Conservation (phyloP, 371 early-diverging fungal species). For the Cokeromyces recurvatus region DNA sequence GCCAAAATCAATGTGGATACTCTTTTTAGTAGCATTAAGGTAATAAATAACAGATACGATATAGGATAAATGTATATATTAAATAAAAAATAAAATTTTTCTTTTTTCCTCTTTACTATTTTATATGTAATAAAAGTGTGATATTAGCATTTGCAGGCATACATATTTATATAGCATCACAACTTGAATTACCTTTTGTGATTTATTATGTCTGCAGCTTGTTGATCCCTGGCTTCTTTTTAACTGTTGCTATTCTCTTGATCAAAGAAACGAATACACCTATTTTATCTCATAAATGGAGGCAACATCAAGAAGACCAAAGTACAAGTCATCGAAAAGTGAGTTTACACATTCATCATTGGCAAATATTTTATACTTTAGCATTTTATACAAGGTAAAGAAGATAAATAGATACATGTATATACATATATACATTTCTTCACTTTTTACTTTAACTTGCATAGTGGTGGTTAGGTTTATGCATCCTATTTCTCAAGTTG, state of each 20-base stretch:
- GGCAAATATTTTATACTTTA: conserved; percentile 80
- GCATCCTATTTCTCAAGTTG: conserved; percentile 63
- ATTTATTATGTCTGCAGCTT: conserved; percentile 53
- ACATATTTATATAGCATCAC: conserved; percentile 53
- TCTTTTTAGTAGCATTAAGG: conserved; percentile 53
- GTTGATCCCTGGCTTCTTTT: conserved; percentile 45
- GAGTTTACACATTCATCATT: conserved; percentile 73
- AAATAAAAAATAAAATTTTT: background rate
- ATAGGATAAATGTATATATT: background rate
- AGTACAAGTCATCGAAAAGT: background rate
- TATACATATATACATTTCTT: too few relatives aligned
- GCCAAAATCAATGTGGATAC: conserved; percentile 63
- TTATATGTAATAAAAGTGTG: conserved; percentile 16
- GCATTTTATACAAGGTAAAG: conserved; percentile 66
- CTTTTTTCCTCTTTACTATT: background rate
- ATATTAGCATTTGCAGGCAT: conserved; percentile 57
- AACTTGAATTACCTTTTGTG: conserved; percentile 29
- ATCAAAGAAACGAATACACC: conserved; percentile 38
- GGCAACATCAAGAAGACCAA: background rate
- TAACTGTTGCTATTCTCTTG: conserved; percentile 27
- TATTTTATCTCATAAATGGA: background rate
- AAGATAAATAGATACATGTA: too few relatives aligned
- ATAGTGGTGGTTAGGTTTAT: conserved; percentile 62
- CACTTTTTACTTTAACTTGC: background rate
- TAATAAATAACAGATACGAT: conserved; percentile 14